Percentiles rank a stretch among this genome's conserved stretches.
Conservation (phyloP, 1,139 yeast genomes). For the Yamadazyma jaroonii region DNA sequence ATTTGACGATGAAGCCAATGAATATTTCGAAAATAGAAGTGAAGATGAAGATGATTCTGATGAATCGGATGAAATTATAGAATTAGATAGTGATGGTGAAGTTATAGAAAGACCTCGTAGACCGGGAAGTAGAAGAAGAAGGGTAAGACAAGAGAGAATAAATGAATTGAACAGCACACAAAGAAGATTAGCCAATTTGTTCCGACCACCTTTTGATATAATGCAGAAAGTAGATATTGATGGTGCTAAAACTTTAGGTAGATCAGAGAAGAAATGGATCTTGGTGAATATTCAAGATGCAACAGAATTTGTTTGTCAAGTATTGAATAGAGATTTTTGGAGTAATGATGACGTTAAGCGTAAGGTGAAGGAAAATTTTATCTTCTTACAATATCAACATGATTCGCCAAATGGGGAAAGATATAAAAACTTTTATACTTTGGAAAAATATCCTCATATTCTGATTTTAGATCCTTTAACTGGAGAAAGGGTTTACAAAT, state of each 20-base stretch:
- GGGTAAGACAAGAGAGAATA: constrained; percentile 24
- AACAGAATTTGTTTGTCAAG: constrained; percentile 83
- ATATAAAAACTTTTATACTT: constrained; percentile 69
- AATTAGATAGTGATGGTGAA: constrained; percentile 32
- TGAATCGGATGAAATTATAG: constrained; percentile 23
- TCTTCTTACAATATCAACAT: constrained; percentile 77
- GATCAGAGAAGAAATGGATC: constrained; percentile 71
- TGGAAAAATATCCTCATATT: constrained; percentile 73
- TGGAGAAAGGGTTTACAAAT: constrained; percentile 77
- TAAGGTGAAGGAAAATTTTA: constrained; percentile 61
- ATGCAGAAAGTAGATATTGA: constrained; percentile 68
- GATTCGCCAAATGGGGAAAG: constrained; percentile 73
- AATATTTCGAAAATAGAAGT: constrained; percentile 19
- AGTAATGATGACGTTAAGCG: constrained; percentile 65
- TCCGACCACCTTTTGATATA: constrained; percentile 92
- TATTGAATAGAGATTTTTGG: constrained; percentile 93
- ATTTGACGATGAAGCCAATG: constrained; percentile 32
- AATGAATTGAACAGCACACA: constrained; percentile 57
- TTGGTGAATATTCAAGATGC: constrained; percentile 84
- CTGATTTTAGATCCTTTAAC: constrained; percentile 94
- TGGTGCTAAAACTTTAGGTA: constrained; percentile 67
- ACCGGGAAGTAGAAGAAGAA: constrained; percentile 26
- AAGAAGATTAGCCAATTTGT: constrained; percentile 70
- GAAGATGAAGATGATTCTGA: constrained; percentile 20
- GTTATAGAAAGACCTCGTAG: constrained; percentile 18